Evolutionary conservation across 2,329 filamentous ascomycete genomes (phyloP), one percentile per base, ranked within the genome.

Genomic region (Xylaria sp.): DNA sequence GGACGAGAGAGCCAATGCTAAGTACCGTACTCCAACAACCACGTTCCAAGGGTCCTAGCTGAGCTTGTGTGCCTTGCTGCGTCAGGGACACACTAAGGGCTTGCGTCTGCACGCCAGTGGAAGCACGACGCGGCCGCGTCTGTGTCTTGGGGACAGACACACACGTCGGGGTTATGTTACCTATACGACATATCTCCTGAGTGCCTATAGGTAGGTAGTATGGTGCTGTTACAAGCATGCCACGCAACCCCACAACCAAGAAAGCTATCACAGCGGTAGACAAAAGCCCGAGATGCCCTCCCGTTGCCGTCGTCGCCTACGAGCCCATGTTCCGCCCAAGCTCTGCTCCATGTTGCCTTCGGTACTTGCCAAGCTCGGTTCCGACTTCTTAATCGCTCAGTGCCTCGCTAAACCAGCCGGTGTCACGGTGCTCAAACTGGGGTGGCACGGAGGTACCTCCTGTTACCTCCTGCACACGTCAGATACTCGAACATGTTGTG

Each of bases 291-390:
- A 60, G 41, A 51, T 57, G 48, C 69, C 34, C 34, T 28, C 34
- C 34, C 61, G 52, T 50, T 41, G 50, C 41, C 12, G 28, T 48
- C 15, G 28, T 66, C 48, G 52, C 48, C 58, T 50, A 60, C 34
- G 34, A 55, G 44, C 44, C 51, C 59, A 54, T 37, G 34, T 37
- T 37, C 34, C 10, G 34, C 34, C 34, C 28, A 28, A 28, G 28
- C 28, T 28, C 28, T 28, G 28, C 28, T 3, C 28, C 34, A 37
- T 59, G 39, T 44, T 59, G 48, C 41, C 57, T 55, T 59, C 44
- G 39, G 34, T 31, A 39, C 51, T 66, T 51, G 69, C 63, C 69
- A 69, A 71, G 66, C 63, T 67, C 63, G 63, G 64, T 61, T 64
- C 66, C 63, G 60, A 64, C 52, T 61, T 58, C 66, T 65, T 46